Percentiles rank a stretch among this genome's conserved stretches.
Evolutionary conservation across 805 yeast genomes (phyloP).

Genomic region (Danielozyma ontarioensis): DNA sequence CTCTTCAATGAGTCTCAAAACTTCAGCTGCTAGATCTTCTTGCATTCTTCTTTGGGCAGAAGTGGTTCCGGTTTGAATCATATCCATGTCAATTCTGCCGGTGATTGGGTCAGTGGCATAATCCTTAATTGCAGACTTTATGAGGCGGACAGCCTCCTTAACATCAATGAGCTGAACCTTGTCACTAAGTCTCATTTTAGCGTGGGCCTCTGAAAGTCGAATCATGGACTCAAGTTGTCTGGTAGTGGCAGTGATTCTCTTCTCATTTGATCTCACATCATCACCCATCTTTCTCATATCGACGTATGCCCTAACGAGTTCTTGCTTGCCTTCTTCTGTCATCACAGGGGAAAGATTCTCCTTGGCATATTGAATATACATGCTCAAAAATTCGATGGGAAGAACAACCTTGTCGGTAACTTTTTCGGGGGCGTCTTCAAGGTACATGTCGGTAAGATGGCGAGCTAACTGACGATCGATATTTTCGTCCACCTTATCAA

Average conservation of each 20-base stretch:
- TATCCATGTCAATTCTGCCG: conserved; percentile 95
- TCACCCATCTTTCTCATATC: conserved; percentile 94
- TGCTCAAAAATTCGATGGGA: conserved; percentile 82
- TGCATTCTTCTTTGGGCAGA: conserved; percentile 75
- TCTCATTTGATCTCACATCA: conserved; percentile 78
- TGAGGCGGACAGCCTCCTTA: conserved; percentile 86
- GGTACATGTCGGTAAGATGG: conserved; percentile 86
- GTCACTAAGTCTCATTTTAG: conserved; percentile 82
- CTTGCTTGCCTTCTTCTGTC: conserved; percentile 75
- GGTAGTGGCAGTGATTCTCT: conserved; percentile 95
- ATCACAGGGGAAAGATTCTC: conserved; percentile 76
- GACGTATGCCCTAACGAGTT: conserved; percentile 82
- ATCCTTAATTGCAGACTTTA: conserved; percentile 90
- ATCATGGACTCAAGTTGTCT: conserved; percentile 96
- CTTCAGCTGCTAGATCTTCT: conserved; percentile 64
- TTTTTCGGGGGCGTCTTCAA: conserved; percentile 78
- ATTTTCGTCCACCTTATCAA: conserved; percentile 87
- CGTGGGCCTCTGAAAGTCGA: conserved; percentile 92
- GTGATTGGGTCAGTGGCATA: conserved; percentile 98
- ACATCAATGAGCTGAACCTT: conserved; percentile 78
- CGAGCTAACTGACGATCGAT: conserved; percentile 82
- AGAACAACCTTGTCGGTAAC: conserved; percentile 65
- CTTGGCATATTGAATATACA: conserved; percentile 92
- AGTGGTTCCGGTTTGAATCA: conserved; percentile 94
- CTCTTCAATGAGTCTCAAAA: conserved; percentile 50